These are phyloP conservation scores for Amaranthus hypochondriacus DNA, from an alignment of 148 eudicot genomes.

Conservation along the genomic window DNA sequence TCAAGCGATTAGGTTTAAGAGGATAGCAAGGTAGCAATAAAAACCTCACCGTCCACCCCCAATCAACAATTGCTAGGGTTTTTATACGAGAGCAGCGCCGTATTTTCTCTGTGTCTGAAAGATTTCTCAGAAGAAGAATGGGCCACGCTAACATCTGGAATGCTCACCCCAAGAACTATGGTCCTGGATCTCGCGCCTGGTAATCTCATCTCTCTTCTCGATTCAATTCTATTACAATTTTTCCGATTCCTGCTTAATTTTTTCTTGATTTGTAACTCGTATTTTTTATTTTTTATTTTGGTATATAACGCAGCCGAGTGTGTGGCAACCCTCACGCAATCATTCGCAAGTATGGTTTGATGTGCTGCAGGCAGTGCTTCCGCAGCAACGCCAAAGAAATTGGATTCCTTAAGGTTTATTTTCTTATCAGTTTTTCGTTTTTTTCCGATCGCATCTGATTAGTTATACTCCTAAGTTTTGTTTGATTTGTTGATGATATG, in stretches of 20 bases:
- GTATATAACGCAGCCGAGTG: constrained; percentile 19
- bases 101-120: neutral
- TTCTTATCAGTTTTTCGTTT: neutral
- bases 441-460: no score
- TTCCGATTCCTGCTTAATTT: neutral
- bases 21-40: neutral
- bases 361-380: constrained; percentile 36
- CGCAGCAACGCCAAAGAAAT: constrained; percentile 35
- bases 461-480: neutral
- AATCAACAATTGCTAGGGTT: neutral
- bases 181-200: constrained; percentile 32
- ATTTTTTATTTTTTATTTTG: neutral
- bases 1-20: neutral
- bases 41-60: neutral
- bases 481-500: neutral
- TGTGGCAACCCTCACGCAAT: constrained; percentile 33
- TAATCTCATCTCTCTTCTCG: neutral
- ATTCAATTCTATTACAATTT: neutral
- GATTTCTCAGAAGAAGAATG: constrained; percentile 10
- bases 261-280: neutral
- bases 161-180: constrained; percentile 26
- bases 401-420: constrained; percentile 29
- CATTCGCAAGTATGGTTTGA: constrained; percentile 30
- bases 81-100: neutral
- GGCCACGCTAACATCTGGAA: constrained; percentile 35